These are phyloP conservation scores for Glomus cerebriforme DNA, from an alignment of 192 early-diverging fungal genomes.

Conservation along the genomic window DNA sequence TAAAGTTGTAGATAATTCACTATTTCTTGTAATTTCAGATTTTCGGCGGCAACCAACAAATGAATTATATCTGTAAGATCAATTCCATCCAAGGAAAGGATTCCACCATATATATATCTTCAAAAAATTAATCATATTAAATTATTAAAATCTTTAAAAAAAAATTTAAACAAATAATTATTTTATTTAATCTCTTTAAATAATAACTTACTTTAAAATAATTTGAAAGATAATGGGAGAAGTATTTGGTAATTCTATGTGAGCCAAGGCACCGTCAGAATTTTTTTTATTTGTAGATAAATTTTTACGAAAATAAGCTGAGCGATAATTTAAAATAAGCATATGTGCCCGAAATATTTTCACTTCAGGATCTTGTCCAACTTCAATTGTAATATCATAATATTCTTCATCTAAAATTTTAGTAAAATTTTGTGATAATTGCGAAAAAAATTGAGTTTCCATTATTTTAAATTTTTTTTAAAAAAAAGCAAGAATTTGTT, in stretches of 20 bases:
- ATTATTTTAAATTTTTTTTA: no score
- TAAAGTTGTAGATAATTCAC: not conserved
- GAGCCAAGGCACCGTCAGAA: no score
- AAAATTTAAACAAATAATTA: not conserved
- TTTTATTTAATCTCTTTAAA: not conserved
- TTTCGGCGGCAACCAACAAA: not conserved
- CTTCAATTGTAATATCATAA: constrained; percentile 4
- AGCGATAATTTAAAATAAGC: not conserved
- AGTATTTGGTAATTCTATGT: not conserved
- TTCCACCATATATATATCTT: not conserved
- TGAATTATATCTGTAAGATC: not conserved
- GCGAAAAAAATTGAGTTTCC: not conserved
- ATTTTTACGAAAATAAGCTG: constrained; percentile 1
- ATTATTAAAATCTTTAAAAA: not conserved
- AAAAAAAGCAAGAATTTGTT: no score
- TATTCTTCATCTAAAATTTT: constrained; percentile 2
- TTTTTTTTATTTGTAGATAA: not conserved
- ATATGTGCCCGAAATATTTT: not conserved
- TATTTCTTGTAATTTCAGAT: not conserved
- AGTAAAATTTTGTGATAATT: not conserved
- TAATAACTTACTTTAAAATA: not conserved
- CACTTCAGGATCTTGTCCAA: not conserved
- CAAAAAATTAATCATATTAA: not conserved
- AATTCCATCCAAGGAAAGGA: not conserved
- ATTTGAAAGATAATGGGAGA: not conserved